Percentiles rank a stretch among this genome's conserved stretches.
These are phyloP conservation scores for Coemansia aciculifera DNA, from an alignment of 192 early-diverging fungal genomes.

Conservation along the genomic window DNA sequence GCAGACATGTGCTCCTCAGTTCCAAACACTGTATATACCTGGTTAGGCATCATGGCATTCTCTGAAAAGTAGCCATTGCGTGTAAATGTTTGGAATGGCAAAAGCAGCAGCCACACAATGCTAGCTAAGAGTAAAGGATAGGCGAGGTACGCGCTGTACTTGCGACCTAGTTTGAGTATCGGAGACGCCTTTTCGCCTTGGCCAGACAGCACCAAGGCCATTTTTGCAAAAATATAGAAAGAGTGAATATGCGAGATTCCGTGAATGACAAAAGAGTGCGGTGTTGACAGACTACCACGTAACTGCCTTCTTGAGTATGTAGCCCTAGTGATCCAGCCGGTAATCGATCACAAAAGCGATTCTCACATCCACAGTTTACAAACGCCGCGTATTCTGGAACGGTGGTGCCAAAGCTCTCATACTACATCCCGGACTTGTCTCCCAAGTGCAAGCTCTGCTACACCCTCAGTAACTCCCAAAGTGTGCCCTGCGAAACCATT, in stretches of 20 bases:
- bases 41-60: slow-evolving; percentile 74
- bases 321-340: neutral
- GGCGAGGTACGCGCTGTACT: slow-evolving; percentile 52
- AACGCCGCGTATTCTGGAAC: neutral
- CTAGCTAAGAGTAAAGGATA: slow-evolving; percentile 61
- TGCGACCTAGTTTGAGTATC: slow-evolving; percentile 27
- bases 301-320: slow-evolving; percentile 1
- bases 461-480: no score
- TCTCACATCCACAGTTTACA: neutral
- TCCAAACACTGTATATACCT: slow-evolving; percentile 56
- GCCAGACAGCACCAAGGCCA: slow-evolving; percentile 51
- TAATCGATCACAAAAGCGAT: neutral
- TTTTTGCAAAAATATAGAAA: slow-evolving; percentile 12
- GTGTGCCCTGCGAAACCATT: no score
- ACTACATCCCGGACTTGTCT: no score
- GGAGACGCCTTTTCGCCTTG: slow-evolving; percentile 53
- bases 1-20: slow-evolving; percentile 21
- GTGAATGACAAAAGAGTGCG: neutral
- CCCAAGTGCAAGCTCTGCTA: no score
- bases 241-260: slow-evolving; percentile 2
- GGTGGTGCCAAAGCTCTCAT: no score
- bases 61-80: slow-evolving; percentile 73
- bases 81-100: slow-evolving; percentile 65
- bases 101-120: slow-evolving; percentile 62
- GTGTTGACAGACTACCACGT: neutral